Conservation (phyloP, 805 yeast genomes). For the Kodamaea leandrae region DNA sequence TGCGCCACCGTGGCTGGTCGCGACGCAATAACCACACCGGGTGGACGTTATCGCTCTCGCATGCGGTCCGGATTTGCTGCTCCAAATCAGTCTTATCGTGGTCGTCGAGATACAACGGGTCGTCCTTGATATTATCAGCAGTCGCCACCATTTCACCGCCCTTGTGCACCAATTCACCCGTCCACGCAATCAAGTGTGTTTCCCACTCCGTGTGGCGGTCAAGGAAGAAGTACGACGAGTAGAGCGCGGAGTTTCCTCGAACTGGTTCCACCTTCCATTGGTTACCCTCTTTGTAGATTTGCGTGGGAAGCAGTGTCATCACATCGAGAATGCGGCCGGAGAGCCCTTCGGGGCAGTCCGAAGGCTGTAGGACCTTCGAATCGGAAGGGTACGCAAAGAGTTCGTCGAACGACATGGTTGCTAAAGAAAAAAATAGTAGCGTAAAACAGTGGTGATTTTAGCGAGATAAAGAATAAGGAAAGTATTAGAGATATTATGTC, state of each 20-base stretch:
- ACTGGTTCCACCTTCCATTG: conserved; percentile 61
- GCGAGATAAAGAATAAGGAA: too few relatives aligned
- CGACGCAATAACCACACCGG: conserved; percentile 87
- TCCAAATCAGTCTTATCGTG: conserved; percentile 55
- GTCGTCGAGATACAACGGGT: conserved; percentile 58
- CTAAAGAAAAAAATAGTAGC: not conserved
- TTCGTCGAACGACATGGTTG: conserved; percentile 14
- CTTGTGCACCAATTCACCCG: conserved; percentile 71
- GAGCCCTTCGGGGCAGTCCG: conserved; percentile 32
- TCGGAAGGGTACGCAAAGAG: conserved; percentile 22
- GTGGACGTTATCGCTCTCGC: conserved; percentile 54
- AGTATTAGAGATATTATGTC: too few relatives aligned
- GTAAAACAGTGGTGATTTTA: too few relatives aligned
- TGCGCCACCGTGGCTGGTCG: conserved; percentile 81
- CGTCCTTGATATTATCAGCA: conserved; percentile 36
- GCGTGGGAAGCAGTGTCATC: conserved; percentile 66
- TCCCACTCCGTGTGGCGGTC: conserved; percentile 76
- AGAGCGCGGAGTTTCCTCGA: conserved; percentile 82
- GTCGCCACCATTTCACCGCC: conserved; percentile 17
- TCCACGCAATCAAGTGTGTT: conserved; percentile 88
- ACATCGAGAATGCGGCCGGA: conserved; percentile 69
- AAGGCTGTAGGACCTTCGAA: conserved; percentile 25
- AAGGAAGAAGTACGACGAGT: conserved; percentile 68
- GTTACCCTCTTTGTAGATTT: conserved; percentile 44
- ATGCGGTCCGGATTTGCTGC: conserved; percentile 42